Percentiles rank a stretch among this genome's conserved stretches.
Conservation (phyloP, 2,329 filamentous ascomycete genomes). For the Dactylonectria macrodidyma region DNA sequence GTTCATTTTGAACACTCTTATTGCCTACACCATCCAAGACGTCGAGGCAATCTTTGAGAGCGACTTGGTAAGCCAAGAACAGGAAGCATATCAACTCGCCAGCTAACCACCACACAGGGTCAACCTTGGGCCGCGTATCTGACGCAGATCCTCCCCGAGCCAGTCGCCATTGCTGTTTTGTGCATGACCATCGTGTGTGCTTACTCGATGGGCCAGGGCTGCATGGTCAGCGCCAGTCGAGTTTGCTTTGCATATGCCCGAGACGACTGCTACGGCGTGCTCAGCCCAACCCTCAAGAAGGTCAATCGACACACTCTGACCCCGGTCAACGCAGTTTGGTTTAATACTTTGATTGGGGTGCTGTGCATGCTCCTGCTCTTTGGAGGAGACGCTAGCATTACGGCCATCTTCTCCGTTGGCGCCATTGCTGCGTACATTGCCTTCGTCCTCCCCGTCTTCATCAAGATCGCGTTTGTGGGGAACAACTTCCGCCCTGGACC, state of each 20-base stretch:
- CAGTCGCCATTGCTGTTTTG: slow-evolving; percentile 23
- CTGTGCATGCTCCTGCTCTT: slow-evolving; percentile 31
- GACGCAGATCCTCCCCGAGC: slow-evolving; percentile 23
- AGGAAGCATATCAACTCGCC: rapidly evolving
- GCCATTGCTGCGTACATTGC: slow-evolving; percentile 31
- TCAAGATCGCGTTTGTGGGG: slow-evolving; percentile 30
- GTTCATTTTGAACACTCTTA: slow-evolving; percentile 25
- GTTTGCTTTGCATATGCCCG: slow-evolving; percentile 33
- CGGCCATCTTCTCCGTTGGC: slow-evolving; percentile 30
- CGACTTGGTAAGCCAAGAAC: slow-evolving; percentile 7
- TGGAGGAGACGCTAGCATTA: slow-evolving; percentile 30
- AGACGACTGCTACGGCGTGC: slow-evolving; percentile 31
- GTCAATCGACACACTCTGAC: slow-evolving; percentile 28
- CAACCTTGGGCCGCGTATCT: slow-evolving; percentile 33
- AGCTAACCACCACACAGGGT: slow-evolving; percentile 11
- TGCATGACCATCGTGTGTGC: slow-evolving; percentile 29
- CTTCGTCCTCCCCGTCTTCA: slow-evolving; percentile 30
- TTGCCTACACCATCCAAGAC: slow-evolving; percentile 30
- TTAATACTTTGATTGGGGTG: slow-evolving; percentile 31
- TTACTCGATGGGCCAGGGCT: slow-evolving; percentile 30
- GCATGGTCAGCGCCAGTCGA: slow-evolving; percentile 29
- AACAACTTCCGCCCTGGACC: slow-evolving; percentile 33
- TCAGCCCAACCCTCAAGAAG: slow-evolving; percentile 25
- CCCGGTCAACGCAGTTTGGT: slow-evolving; percentile 32
- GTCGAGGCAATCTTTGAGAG: slow-evolving; percentile 30